Percentiles rank a stretch among this genome's conserved stretches.
phyloP scores from a whole-genome alignment of 2,329 filamentous ascomycete species.

The Stenocarpella maydis region DNA sequence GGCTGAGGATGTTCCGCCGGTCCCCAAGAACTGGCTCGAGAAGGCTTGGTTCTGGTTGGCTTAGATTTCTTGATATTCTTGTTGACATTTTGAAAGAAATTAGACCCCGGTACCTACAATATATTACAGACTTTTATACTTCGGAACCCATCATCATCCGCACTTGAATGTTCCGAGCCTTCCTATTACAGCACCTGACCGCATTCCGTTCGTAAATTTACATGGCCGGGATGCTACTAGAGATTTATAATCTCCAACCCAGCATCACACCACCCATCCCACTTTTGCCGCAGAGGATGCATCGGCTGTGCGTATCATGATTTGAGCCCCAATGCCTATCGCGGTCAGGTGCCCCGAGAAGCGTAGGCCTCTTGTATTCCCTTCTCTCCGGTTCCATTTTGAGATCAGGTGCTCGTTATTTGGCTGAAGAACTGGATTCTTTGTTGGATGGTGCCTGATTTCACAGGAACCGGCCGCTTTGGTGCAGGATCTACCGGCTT shows the following conservation, averaged over 20 bases:
- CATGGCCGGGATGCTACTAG: background rate
- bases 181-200: background rate
- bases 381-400: background rate
- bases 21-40: constrained; percentile 60
- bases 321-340: too few relatives aligned
- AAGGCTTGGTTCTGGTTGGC: constrained; percentile 66
- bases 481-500: background rate
- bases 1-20: constrained; percentile 54
- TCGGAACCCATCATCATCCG: background rate
- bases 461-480: background rate
- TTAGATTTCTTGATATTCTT: constrained; percentile 37
- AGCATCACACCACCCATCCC: too few relatives aligned
- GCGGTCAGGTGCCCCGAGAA: too few relatives aligned
- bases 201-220: background rate
- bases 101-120: background rate
- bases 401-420: background rate
- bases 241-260: background rate
- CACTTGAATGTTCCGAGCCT: background rate
- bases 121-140: background rate
- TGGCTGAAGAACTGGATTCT: constrained; percentile 19
- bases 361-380: background rate
- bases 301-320: too few relatives aligned
- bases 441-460: constrained; percentile 1
- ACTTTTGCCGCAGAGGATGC: too few relatives aligned
- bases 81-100: background rate